phyloP scores from a whole-genome alignment of 306 rosid genomes.

The Castanea crenata region DNA sequence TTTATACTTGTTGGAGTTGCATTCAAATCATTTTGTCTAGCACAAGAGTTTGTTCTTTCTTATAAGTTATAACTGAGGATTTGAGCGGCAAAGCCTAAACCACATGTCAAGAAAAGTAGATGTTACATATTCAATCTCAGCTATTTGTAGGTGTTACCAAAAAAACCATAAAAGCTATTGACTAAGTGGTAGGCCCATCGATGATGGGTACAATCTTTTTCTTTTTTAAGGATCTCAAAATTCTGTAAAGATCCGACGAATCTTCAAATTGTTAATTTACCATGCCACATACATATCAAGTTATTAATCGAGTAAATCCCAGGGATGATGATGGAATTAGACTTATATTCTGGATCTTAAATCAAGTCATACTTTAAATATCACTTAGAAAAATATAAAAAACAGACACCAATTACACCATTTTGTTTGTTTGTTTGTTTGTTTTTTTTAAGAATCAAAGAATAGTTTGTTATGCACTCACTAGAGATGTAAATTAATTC shows the following conservation, averaged over 20 bases:
- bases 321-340: background rate
- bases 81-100: constrained; percentile 26
- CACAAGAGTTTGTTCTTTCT: constrained; percentile 38
- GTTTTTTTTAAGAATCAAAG: background rate
- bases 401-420: background rate
- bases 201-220: background rate
- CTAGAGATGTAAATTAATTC: too few relatives aligned
- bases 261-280: background rate
- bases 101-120: constrained; percentile 27
- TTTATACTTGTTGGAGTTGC: constrained; percentile 22
- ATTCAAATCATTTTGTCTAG: constrained; percentile 65
- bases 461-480: too few relatives aligned
- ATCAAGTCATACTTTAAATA: background rate
- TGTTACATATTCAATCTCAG: constrained; percentile 14
- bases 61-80: constrained; percentile 24
- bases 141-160: background rate
- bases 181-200: constrained; percentile 43
- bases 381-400: too few relatives aligned
- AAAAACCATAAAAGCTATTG: constrained; percentile 16
- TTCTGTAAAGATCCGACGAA: background rate
- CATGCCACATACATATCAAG: too few relatives aligned
- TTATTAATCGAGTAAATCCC: background rate
- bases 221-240: background rate
- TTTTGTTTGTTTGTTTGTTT: background rate
- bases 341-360: background rate